phyloP scores from a whole-genome alignment of 2,329 filamentous ascomycete genomes.

The Trichoderma asperellum region DNA sequence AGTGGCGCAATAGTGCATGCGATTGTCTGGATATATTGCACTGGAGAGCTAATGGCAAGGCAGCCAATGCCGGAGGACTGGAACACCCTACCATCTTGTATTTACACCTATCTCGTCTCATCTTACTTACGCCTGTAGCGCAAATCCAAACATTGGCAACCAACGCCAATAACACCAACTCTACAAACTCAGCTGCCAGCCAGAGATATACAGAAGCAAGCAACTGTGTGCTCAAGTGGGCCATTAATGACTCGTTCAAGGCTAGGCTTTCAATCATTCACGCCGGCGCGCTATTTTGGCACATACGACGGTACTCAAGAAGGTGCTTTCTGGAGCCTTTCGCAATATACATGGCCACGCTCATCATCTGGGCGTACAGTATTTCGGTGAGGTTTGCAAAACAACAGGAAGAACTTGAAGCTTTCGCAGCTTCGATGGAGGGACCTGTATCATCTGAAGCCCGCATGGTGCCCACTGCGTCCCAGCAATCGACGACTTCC shows the following conservation, averaged over 20 bases:
- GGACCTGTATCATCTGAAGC: no score
- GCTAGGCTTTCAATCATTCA: background rate
- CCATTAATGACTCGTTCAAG: background rate
- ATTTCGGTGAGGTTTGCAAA: background rate
- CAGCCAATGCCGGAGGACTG: background rate
- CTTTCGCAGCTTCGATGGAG: background rate
- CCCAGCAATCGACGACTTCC: background rate
- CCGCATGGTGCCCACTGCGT: no score
- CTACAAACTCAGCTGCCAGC: background rate
- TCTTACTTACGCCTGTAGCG: background rate
- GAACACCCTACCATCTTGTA: constrained; percentile 3
- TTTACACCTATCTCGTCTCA: background rate
- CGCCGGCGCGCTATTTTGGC: background rate
- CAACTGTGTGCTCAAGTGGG: background rate
- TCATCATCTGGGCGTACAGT: constrained; percentile 1
- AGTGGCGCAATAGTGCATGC: background rate
- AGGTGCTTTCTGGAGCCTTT: background rate
- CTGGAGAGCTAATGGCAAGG: background rate
- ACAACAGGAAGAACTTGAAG: background rate
- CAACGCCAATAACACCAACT: background rate
- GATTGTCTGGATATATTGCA: background rate
- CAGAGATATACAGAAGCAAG: background rate
- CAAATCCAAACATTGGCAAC: background rate
- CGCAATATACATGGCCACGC: background rate
- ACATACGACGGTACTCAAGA: background rate